phyloP scores from a whole-genome alignment of 31 red algal species.

The Endocladia muricata region DNA sequence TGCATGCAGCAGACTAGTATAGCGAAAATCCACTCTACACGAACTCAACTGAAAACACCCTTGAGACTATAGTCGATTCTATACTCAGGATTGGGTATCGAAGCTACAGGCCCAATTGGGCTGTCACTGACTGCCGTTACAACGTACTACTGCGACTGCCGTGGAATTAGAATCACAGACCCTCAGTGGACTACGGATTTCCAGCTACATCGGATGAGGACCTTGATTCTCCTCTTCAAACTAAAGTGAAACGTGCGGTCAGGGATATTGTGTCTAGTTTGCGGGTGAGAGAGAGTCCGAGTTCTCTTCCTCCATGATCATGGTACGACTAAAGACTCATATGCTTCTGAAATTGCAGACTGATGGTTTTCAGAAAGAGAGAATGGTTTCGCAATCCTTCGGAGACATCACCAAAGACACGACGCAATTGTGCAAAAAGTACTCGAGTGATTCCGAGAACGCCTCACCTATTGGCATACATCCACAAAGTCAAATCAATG shows the following conservation, averaged over 20 bases:
- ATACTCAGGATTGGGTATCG: not conserved
- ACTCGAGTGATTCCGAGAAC: not conserved
- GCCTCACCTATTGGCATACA: not conserved
- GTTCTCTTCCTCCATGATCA: not conserved
- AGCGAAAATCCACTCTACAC: not conserved
- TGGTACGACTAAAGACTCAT: not conserved
- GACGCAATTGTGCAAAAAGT: not conserved
- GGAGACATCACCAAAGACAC: not conserved
- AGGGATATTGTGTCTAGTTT: no score
- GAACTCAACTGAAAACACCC: not conserved
- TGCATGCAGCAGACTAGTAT: not conserved
- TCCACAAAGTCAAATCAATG: not conserved
- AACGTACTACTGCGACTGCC: not conserved
- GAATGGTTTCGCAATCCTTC: not conserved
- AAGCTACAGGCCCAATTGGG: conserved; percentile 4
- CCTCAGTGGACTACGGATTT: not conserved
- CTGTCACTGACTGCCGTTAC: not conserved
- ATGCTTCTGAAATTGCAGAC: not conserved
- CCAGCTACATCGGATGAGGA: not conserved
- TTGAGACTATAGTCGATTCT: not conserved
- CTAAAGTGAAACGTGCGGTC: no score
- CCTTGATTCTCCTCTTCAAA: no score
- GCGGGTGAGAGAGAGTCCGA: not conserved
- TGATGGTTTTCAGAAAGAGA: not conserved
- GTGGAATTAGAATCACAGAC: not conserved